phyloP scores from a whole-genome alignment of 2,329 filamentous ascomycete genomes.

The Aspergillus sp. region DNA sequence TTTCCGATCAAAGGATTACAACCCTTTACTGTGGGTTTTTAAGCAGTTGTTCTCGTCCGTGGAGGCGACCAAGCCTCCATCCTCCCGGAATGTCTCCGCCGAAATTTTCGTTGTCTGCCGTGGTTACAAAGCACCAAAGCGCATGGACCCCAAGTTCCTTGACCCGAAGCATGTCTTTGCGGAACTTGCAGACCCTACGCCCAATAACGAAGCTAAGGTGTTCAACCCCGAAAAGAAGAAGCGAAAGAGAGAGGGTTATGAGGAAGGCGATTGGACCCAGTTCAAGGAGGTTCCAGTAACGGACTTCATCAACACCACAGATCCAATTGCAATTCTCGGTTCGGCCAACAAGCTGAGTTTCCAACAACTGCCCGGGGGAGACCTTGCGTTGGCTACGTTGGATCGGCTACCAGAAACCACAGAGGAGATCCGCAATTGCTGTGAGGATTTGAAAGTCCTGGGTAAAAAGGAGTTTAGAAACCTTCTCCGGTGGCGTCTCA shows the following conservation, averaged over 20 bases:
- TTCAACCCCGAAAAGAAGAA: slow-evolving; percentile 98
- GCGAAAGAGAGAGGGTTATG: slow-evolving; percentile 94
- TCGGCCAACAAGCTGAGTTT: slow-evolving; percentile 82
- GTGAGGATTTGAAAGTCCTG: slow-evolving; percentile 81
- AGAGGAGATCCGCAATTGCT: slow-evolving; percentile 74
- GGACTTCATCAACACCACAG: slow-evolving; percentile 89
- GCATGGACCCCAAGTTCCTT: slow-evolving; percentile 86
- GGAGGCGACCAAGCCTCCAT: slow-evolving; percentile 95
- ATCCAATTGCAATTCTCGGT: slow-evolving; percentile 90
- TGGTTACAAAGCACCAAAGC: slow-evolving; percentile 92
- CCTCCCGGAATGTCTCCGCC: slow-evolving; percentile 91
- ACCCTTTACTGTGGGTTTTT: slow-evolving; percentile 92
- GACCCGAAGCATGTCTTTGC: slow-evolving; percentile 89
- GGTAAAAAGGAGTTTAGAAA: slow-evolving; percentile 93
- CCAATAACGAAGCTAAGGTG: slow-evolving; percentile 96
- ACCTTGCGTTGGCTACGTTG: slow-evolving; percentile 83
- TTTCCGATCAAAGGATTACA: slow-evolving; percentile 96
- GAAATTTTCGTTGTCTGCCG: slow-evolving; percentile 98
- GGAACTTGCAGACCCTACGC: slow-evolving; percentile 78
- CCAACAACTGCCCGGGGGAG: slow-evolving; percentile 72
- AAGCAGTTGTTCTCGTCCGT: slow-evolving; percentile 95
- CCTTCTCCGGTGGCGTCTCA: slow-evolving; percentile 84
- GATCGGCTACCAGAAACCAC: slow-evolving; percentile 86
- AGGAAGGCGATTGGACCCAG: slow-evolving; percentile 90
- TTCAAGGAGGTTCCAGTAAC: slow-evolving; percentile 86